Conservation (phyloP, 1,284 basidiomycete genomes). For the Papiliotrema terrestris region DNA sequence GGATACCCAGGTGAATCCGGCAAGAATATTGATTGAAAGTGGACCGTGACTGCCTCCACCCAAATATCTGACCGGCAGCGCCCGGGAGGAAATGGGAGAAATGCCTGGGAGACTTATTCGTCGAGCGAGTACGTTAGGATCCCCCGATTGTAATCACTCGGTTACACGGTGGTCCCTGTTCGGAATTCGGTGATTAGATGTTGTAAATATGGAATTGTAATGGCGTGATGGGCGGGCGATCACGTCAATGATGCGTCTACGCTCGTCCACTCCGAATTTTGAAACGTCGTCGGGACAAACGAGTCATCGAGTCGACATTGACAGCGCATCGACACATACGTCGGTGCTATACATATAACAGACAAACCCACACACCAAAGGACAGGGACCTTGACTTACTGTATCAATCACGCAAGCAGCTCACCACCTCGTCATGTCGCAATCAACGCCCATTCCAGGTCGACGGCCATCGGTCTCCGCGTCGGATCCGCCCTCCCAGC, state of each 20-base stretch:
- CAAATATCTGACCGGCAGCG: no score
- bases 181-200: no score
- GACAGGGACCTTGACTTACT: background rate
- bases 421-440: constrained; percentile 12
- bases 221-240: background rate
- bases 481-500: constrained; percentile 39
- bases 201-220: no score
- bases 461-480: constrained; percentile 38
- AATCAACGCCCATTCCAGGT: constrained; percentile 13
- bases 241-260: background rate
- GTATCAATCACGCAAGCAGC: background rate
- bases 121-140: no score
- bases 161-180: no score
- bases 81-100: background rate
- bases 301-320: background rate
- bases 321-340: background rate
- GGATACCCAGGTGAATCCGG: no score
- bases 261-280: background rate
- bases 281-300: background rate
- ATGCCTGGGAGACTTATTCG: background rate
- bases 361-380: no score
- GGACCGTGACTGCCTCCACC: no score
- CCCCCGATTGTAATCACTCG: no score
- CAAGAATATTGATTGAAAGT: no score
- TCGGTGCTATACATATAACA: background rate